Evolutionary conservation across 73 alveolate genomes (phyloP), one percentile per base, ranked within the genome.

Genomic region (Blepharisma japonicum): DNA sequence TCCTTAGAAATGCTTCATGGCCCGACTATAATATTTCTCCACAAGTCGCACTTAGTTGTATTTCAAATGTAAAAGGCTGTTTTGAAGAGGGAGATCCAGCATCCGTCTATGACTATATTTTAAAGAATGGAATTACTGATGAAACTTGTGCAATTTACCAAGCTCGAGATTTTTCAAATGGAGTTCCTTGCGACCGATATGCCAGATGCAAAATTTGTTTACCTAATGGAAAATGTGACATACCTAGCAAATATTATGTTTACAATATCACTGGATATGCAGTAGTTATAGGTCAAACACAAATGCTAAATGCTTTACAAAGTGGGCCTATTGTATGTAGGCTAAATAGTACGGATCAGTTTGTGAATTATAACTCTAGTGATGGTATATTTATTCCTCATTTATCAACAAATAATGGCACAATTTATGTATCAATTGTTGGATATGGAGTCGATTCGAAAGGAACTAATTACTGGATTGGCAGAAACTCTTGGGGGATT

Each of bases 321-420:
- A 70, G 81, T 54, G 97, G 97, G 11, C 97, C 97, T 27, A 90
- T 90, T 53, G 71, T 93, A 55, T 90, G 97, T 71, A 94, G 97
- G 27, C 83, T 90, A 9, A 80, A 78, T 18, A 78, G 82, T 38
- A 90, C 92, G 21, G 42, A 48, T 45, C 47, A 80, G 48, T 87
- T 88, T 56, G 76, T 79, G 54, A 81, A 86, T 83, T 94, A 91
- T 5, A 45, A 4, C 61, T n/a, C 25, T 45, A 45, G 6, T 2
- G 27, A 53, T 53, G 18, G 3, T 53, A n/a, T n/a, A 53, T 2
- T 53, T 45, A 25, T 14, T 5, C 56, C 20, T 39, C 0, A 0
- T 1, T 5, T 2, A 25, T 45, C 11, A 45, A 2, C 56, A 82
- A 84, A 84, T 32, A 71, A 85, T 25, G 96, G 97, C 11, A 83